Evolutionary conservation across 2,329 filamentous ascomycete species (phyloP), one percentile per base, ranked within the genome.

Genomic region (Scedosporium dehoogii): DNA sequence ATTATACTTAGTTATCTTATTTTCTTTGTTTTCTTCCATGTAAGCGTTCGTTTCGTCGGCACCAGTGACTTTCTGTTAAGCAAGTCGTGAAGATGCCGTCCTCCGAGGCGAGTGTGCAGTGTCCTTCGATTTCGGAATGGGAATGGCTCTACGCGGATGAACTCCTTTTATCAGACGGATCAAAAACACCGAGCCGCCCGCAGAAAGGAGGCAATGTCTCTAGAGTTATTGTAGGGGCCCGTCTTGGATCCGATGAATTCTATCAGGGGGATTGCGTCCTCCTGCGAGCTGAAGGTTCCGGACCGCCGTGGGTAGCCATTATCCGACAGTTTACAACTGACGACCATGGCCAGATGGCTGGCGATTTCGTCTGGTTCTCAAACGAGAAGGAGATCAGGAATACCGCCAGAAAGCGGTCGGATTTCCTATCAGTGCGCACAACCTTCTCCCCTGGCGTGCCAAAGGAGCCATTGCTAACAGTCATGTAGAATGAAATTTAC

Each of bases 281-380:
- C 48, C 80, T 99, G 62, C 96, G 96, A 73, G 91, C 92, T 1
- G 91, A 96, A 46, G 91, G 90, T 3, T 84, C 85, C 48, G 91
- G 91, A 66, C 91, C 96, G 69, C 89, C 92, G 10, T 99, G 94
- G 92, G 89, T 96, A 2, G 94, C 91, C 41, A 86, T 99, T 65
- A 88, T 97, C 60, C 89, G 88, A 69, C 87, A 90, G 53, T 96
- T 99, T 67, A 72, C 87, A 46, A 86, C 93, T 56, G 84, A 87
- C 38, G 86, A 90, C 21, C 86, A 89, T 12, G 87, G 85, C 3
- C 84, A 89, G 53, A 97, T 91, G 79, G 86, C 87, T 27, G 93
- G 90, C 62, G 89, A 88, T 65, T 94, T 99, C 70, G 88, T 97
- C 82, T 99, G 94, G 94, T 97, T 99, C 72, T 92, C 90, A 0